A percentile compares a stretch with the other conserved stretches of the same genome.
Conservation (phyloP, 2,329 filamentous ascomycete species). For the Neophaeococcomyces aloes region DNA sequence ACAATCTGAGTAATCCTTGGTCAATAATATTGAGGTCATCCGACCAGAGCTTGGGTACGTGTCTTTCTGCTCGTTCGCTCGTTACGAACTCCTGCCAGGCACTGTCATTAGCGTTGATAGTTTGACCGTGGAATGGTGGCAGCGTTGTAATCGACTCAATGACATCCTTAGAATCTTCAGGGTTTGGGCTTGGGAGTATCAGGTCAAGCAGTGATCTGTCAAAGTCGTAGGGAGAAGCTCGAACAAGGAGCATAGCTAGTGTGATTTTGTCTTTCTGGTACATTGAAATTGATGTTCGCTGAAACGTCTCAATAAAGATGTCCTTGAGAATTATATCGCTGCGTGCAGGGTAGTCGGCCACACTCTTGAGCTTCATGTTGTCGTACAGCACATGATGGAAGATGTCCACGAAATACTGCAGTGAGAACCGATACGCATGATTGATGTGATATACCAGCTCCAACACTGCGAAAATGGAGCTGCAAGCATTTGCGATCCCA, state of each 20-base stretch:
- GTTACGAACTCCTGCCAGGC: conserved; percentile 73
- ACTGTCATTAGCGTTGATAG: conserved; percentile 49
- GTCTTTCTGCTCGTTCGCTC: conserved; percentile 78
- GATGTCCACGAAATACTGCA: conserved; percentile 96
- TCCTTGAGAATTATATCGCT: conserved; percentile 85
- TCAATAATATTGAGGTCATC: conserved; percentile 55
- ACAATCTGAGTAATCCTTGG: conserved; percentile 67
- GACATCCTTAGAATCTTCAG: conserved; percentile 55
- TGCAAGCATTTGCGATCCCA: conserved; percentile 87
- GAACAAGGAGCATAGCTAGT: conserved; percentile 85
- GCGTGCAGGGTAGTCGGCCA: conserved; percentile 65
- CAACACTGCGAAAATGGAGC: conserved; percentile 89
- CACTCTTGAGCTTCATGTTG: conserved; percentile 60
- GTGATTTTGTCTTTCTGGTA: conserved; percentile 92
- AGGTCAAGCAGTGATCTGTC: conserved; percentile 79
- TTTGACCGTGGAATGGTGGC: conserved; percentile 58
- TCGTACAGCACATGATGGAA: conserved; percentile 83
- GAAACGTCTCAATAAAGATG: conserved; percentile 82
- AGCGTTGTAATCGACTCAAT: conserved; percentile 60
- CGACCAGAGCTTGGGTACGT: conserved; percentile 67
- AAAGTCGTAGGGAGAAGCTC: conserved; percentile 93
- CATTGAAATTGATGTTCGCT: conserved; percentile 83
- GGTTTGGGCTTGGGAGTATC: conserved; percentile 73
- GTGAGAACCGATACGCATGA: conserved; percentile 98
- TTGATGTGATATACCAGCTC: conserved; percentile 97